Conservation (phyloP, 805 yeast genomes). For the Saccharomycopsis sp. region DNA sequence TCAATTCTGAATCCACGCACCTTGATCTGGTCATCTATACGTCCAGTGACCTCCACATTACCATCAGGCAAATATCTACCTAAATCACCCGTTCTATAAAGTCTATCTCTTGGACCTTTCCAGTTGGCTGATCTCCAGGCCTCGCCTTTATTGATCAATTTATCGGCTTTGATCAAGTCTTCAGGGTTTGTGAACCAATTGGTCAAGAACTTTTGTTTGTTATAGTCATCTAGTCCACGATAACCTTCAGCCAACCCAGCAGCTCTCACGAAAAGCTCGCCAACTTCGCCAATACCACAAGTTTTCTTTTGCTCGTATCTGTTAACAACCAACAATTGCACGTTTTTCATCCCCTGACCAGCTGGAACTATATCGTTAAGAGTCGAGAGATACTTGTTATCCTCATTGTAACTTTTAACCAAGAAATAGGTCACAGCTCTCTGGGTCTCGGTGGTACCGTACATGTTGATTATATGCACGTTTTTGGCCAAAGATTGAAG, state of each 20-base stretch:
- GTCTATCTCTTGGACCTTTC: conserved; percentile 92
- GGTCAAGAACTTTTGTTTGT: conserved; percentile 77
- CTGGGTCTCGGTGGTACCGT: conserved; percentile 99
- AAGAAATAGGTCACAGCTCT: conserved; percentile 94
- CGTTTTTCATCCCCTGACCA: conserved; percentile 95
- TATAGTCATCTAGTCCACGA: conserved; percentile 83
- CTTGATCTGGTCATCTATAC: conserved; percentile 98
- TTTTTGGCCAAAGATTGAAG: conserved; percentile 88
- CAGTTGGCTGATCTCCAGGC: conserved; percentile 39
- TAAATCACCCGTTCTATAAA: conserved; percentile 95
- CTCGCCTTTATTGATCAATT: conserved; percentile 35
- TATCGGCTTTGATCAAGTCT: conserved; percentile 56
- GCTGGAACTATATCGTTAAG: conserved; percentile 98
- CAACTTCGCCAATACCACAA: conserved; percentile 98
- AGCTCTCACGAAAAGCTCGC: conserved; percentile 97
- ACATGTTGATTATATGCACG: conserved; percentile 91
- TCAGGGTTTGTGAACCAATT: conserved; percentile 81
- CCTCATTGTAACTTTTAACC: conserved; percentile 64
- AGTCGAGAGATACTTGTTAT: conserved; percentile 67
- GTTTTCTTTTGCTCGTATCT: conserved; percentile 81
- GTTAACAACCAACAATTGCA: conserved; percentile 89
- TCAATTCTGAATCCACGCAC: conserved; percentile 98
- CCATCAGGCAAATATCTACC: conserved; percentile 97
- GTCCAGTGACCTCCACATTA: conserved; percentile 94
- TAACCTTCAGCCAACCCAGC: conserved; percentile 97